phyloP scores from a whole-genome alignment of 2,329 filamentous ascomycete genomes.

The Penicillium olsonii region DNA sequence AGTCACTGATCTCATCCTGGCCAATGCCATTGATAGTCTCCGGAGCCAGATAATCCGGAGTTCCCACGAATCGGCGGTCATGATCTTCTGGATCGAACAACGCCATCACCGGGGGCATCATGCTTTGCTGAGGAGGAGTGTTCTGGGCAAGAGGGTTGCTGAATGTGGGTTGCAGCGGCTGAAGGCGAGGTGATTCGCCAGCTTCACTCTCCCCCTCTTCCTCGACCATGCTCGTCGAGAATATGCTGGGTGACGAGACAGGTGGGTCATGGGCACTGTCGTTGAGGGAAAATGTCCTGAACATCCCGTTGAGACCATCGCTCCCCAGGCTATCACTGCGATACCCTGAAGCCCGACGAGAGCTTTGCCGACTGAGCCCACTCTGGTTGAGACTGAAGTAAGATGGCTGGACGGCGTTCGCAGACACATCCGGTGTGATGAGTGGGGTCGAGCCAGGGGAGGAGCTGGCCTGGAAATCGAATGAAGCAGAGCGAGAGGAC shows the following conservation, averaged over 20 bases:
- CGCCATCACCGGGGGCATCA: slow-evolving; percentile 90
- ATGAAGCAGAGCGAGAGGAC: slow-evolving; percentile 89
- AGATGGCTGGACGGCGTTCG: slow-evolving; percentile 76
- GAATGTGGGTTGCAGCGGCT: slow-evolving; percentile 61
- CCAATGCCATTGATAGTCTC: slow-evolving; percentile 95
- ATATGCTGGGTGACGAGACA: slow-evolving; percentile 37
- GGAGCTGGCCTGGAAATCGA: slow-evolving; percentile 78
- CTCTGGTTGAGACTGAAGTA: slow-evolving; percentile 74
- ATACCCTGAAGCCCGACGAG: slow-evolving; percentile 71
- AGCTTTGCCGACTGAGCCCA: slow-evolving; percentile 61
- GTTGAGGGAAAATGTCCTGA: slow-evolving; percentile 74
- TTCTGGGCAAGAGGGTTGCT: slow-evolving; percentile 50
- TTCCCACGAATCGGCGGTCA: slow-evolving; percentile 90
- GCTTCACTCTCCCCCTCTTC: slow-evolving; percentile 72
- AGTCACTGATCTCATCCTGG: slow-evolving; percentile 97
- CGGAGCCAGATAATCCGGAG: slow-evolving; percentile 92
- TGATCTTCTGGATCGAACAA: slow-evolving; percentile 94
- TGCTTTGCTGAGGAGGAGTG: slow-evolving; percentile 61
- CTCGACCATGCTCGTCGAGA: slow-evolving; percentile 61
- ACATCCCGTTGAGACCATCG: slow-evolving; percentile 79
- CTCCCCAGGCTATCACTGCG: slow-evolving; percentile 92
- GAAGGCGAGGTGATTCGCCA: slow-evolving; percentile 75
- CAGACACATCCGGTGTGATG: slow-evolving; percentile 74
- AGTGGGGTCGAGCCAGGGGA: slow-evolving; percentile 85
- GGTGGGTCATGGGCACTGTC: slow-evolving; percentile 55